phyloP scores from a whole-genome alignment of 2,329 filamentous ascomycete species.

The Neoascochyta sp. region DNA sequence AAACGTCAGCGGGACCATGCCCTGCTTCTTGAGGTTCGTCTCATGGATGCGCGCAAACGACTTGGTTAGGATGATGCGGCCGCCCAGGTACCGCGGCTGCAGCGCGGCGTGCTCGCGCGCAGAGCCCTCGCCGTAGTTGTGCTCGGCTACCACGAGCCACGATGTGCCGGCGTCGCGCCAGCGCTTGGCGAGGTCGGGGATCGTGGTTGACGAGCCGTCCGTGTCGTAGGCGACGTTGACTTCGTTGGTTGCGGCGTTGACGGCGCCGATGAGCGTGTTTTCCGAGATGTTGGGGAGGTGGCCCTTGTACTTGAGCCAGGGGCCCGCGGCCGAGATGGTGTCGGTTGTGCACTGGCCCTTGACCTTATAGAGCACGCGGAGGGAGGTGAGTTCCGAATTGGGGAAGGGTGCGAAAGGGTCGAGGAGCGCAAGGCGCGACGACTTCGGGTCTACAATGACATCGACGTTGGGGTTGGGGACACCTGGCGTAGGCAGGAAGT shows the following conservation, averaged over 20 bases:
- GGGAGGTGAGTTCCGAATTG: constrained; percentile 64
- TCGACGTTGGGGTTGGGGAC: constrained; percentile 65
- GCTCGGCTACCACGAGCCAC: constrained; percentile 95
- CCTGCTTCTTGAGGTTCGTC: constrained; percentile 96
- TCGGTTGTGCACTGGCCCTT: constrained; percentile 98
- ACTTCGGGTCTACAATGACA: constrained; percentile 81
- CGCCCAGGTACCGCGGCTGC: constrained; percentile 86
- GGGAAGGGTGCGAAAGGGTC: constrained; percentile 90
- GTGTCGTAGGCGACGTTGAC: constrained; percentile 90
- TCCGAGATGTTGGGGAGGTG: constrained; percentile 96
- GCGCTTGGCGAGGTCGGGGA: constrained; percentile 78
- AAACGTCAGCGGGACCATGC: constrained; percentile 90
- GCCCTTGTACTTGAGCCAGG: constrained; percentile 99
- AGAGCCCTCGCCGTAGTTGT: constrained; percentile 93
- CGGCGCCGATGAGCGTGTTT: constrained; percentile 93
- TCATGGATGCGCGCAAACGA: constrained; percentile 90
- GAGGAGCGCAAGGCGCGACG: constrained; percentile 82
- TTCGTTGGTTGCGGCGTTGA: constrained; percentile 87
- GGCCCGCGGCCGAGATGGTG: constrained; percentile 93
- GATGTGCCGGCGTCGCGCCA: constrained; percentile 74
- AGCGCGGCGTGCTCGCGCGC: constrained; percentile 86
- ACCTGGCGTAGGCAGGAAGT: constrained; percentile 69
- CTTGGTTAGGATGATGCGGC: constrained; percentile 78
- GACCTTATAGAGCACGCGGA: constrained; percentile 91
- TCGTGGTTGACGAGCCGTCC: constrained; percentile 69